Base-by-base conservation (phyloP, 768 basidiomycete genomes). In the Russula abietina region DNA sequence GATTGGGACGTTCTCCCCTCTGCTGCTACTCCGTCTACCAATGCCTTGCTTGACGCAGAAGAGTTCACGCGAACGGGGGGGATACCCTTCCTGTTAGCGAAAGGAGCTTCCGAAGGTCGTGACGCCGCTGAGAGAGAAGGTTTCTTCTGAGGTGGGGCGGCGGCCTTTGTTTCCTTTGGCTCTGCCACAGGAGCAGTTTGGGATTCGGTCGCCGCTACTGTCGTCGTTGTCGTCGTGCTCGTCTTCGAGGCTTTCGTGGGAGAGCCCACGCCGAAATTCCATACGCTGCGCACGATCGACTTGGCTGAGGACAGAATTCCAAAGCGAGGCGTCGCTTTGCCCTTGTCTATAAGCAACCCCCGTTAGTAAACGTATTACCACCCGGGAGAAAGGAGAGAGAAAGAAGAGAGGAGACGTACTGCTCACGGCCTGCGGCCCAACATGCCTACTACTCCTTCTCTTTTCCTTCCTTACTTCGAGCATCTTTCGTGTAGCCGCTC, bases 221-320 rank as follows among this genome's bases (percentile, higher is more conserved):
- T 14, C 14, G 36, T 66, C 39, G 58, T 16, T 11, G 36, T 67
- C 41, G 59, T 72, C 6, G 74, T 68, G 11, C 65, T 57, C 10
- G 71, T 55, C 17, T 72, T 55, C 14, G 55, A 61, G 5, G 66
- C 69, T 22, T 71, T 73, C 14, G 67, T 56, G 17, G 73, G 72
- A 8, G 71, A 71, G 3, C 70, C 70, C 17, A 71, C 74, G 28
- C 80, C 82, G 66, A 86, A 78, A 67, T 83, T 84, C 88, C 88
- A 91, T 1, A 91, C 87, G 65, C 81, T 88, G 68, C 80, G 77
- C 4, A 91, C 88, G 3, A 91, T 75, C 0, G 82, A 81, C 71
- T 89, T 91, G 9, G 89, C 84, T 24, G 79, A 76, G 9, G 85
- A 79, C 7, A 91, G 72, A 75, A 91, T 89, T 1, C 87, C 89